Evolutionary conservation across 805 yeast species (phyloP), one percentile per base, ranked within the genome.

Genomic region (Ogataea pini): DNA sequence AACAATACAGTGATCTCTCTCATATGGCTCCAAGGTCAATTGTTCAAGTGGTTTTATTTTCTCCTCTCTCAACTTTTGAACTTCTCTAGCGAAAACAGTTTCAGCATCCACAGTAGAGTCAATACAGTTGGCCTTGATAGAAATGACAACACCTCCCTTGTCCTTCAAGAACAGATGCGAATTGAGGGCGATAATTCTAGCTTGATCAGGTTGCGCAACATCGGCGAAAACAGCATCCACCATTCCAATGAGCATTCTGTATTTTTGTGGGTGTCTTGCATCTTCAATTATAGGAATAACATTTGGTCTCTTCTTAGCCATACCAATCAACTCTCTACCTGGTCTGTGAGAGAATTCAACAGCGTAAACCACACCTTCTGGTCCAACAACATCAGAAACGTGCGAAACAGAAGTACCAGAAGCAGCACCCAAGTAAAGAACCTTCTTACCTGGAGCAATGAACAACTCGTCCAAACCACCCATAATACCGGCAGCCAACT

Each of bases 261-360:
- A 94, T 77, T 94, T 94, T 73, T 94, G 99, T 68, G 99, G 99
- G 77, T 94, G 99, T 80, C 99, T 91, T 57, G 99, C 99, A 77
- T 94, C 99, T 76, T 94, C 99, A 71, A 94, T 91, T 73, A 94
- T 94, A 66, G 99, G 99, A 60, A 94, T 89, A 50, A 94, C 95
- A 69, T 94, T 94, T 58, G 99, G 98, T 83, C 99, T 89, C 95
- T 94, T 94, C 84, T 92, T 94, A 70, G 99, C 99, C 99, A 94
- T 94, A 66, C 95, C 89, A 67, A 94, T 92, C 75, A 94, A 82
- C 75, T 94, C 99, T 81, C 99, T 87, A 72, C 99, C 99, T 68
- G 98, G 96, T 82, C 99, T 87, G 83, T 94, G 98, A 56, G 97
- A 90, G 79, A 94, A 94, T 78, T 94, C 99, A 60, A 94, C 99